Base-by-base conservation (phyloP, 1,284 basidiomycete genomes). In the Xanthoconium separans region DNA sequence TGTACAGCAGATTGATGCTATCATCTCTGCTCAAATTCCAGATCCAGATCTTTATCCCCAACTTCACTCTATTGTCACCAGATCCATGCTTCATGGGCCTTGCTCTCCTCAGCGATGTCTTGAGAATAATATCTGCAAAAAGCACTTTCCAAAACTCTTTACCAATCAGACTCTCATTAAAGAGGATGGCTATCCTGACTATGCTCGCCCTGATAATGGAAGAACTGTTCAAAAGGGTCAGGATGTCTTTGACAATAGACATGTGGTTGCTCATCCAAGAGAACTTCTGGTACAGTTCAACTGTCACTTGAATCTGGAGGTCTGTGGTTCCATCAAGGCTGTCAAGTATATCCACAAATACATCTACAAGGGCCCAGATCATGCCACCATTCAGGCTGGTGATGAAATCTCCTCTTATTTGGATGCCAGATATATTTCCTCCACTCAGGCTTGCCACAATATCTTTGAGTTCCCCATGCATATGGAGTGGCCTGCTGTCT, bases 291-390 rank as follows among this genome's bases (percentile, higher is more conserved):
- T 39, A 1, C 9, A 68, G 16, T 77, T 70, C 57, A 76, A 76
- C 6, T 41, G 39, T 24, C 22, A 41, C 12, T 22, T 41, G 4
- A 41, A 41, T 15, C 11, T 41, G 11, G 20, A 41, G 9, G 40
- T 42, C 40, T 42, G 40, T 42, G 40, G 13, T 4, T 42, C 40
- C 4, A 42, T 42, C 15, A 47, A n/a, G 58, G 12, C 70, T 2
- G 55, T 74, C 58, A 75, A 75, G 44, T 78, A 77, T 24, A 67
- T 76, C 7, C 63, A 69, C 63, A 79, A 79, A 42, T 79, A 79
- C 53, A 68, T 78, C 10, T 70, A 75, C 59, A 79, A 79, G n/a
- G n/a, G n/a, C n/a, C n/a, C n/a, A n/a, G n/a, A n/a, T n/a, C n/a
- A n/a, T n/a, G n/a, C n/a, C n/a, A n/a, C n/a, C n/a, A n/a, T n/a